Base-by-base conservation (phyloP, 306 rosid species). In the Trifolium fragiferum region DNA sequence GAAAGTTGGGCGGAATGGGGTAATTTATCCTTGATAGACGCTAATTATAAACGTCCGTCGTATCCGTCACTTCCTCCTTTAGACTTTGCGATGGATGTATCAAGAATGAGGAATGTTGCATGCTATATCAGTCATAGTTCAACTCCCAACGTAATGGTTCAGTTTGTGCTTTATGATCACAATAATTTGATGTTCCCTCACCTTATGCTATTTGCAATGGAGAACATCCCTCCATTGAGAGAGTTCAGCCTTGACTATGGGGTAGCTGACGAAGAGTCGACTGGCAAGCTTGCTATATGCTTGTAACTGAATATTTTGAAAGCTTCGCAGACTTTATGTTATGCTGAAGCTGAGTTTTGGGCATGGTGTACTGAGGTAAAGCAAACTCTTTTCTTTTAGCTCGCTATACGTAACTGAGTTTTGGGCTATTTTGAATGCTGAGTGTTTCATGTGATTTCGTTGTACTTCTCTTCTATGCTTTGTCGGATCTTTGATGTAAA, bases 161-260 rank as follows among this genome's bases (percentile, higher is more conserved):
- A 92, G 77, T 90, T 80, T 67, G 92, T 94, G 72, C 86, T 94
- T 33, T 94, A 77, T 80, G 99, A 94, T 85, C 99, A 94, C 82
- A 87, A 88, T 71, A 94, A 87, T 77, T 81, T 94, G 80, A 90
- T 94, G 97, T 94, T 92, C 79, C 99, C 99, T 67, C 99, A 79
- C 86, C 86, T 92, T 72, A 94, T 94, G 99, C 85, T 91, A 49
- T 94, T 94, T 61, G 97, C 99, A 67, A 78, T 86, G 96, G 99
- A 94, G 83, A 94, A 84, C 82, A 90, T 94, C 80, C 99, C 99
- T 75, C 99, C 99, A 60, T 53, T 94, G 93, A 90, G 99, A 83
- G 99, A 94, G 89, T 89, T 94, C 63, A 90, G 99, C 86, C 93
- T 94, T 82, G 99, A 94, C 75, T 94, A 94, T 43, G 99, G 99